A percentile compares a stretch with the other conserved stretches of the same genome.
phyloP scores from a whole-genome alignment of 495 filamentous ascomycete species.

The Penicillium cosmopolitanum region DNA sequence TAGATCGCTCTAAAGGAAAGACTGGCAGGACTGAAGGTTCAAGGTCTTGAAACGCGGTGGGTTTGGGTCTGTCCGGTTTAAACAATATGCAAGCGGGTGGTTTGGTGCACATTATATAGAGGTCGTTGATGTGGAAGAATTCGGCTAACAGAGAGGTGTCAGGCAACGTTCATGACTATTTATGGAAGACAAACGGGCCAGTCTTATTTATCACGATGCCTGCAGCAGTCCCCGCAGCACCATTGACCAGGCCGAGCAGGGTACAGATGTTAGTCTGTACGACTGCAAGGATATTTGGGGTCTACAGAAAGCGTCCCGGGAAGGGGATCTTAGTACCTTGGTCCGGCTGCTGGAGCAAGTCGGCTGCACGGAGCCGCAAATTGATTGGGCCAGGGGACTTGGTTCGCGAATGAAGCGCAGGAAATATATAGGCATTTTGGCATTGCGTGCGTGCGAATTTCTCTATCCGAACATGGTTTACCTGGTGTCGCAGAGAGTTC shows the following conservation, averaged over 20 bases:
- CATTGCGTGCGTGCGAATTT: background rate
- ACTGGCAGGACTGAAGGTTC: conserved; percentile 6
- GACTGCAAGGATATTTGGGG: background rate
- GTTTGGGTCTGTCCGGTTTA: background rate
- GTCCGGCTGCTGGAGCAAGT: background rate
- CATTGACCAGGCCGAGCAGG: background rate
- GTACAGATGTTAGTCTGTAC: background rate
- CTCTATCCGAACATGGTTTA: background rate
- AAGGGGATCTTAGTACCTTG: background rate
- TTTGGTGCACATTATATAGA: no score
- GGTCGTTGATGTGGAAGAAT: no score
- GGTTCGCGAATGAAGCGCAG: background rate
- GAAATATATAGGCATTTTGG: background rate
- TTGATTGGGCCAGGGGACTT: background rate
- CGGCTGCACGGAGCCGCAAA: background rate
- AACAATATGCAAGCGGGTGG: no score
- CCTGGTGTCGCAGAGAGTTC: background rate
- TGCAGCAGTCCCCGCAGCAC: no score
- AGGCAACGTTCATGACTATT: no score
- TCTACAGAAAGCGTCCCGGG: background rate
- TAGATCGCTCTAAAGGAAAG: conserved; percentile 20
- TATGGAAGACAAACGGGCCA: no score
- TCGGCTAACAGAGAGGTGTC: no score
- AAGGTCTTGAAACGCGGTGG: background rate
- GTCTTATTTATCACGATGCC: background rate